Conservation (phyloP, 2,329 filamentous ascomycete genomes). For the Aspergillus pseudoterreus region DNA sequence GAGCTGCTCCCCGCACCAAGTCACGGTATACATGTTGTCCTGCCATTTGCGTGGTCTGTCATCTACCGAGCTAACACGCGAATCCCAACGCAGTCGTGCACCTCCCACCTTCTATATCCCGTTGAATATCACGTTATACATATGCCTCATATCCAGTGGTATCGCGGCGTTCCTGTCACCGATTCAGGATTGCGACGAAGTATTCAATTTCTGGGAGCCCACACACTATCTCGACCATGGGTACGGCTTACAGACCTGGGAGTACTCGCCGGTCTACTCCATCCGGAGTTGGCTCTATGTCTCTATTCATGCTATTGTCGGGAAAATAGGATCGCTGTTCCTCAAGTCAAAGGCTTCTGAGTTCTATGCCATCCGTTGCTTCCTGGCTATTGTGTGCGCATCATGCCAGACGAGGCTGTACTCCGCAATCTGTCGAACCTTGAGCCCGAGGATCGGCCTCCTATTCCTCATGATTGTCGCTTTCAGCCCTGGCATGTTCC, state of each 20-base stretch:
- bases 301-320: constrained; percentile 69
- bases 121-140: constrained; percentile 73
- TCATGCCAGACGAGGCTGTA: constrained; percentile 79
- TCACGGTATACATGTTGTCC: constrained; percentile 20
- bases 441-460: constrained; percentile 80
- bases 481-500: constrained; percentile 87
- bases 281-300: constrained; percentile 96
- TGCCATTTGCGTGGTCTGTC: neutral
- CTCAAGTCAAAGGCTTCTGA: constrained; percentile 53
- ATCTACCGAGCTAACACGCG: neutral
- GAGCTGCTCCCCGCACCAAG: constrained; percentile 20
- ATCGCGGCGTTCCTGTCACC: constrained; percentile 78
- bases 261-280: constrained; percentile 91
- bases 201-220: constrained; percentile 99
- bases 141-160: constrained; percentile 70
- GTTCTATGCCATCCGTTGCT: constrained; percentile 81
- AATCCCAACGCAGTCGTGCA: constrained; percentile 21
- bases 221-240: constrained; percentile 90
- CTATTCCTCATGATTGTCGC: constrained; percentile 76
- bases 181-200: constrained; percentile 97
- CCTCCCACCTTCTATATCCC: constrained; percentile 59
- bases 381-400: constrained; percentile 72
- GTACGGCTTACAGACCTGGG: constrained; percentile 95
- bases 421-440: constrained; percentile 67
- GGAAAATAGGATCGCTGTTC: constrained; percentile 61